Evolutionary conservation across 768 basidiomycete species (phyloP), one percentile per base, ranked within the genome.

Genomic region (Kwoniella pini): DNA sequence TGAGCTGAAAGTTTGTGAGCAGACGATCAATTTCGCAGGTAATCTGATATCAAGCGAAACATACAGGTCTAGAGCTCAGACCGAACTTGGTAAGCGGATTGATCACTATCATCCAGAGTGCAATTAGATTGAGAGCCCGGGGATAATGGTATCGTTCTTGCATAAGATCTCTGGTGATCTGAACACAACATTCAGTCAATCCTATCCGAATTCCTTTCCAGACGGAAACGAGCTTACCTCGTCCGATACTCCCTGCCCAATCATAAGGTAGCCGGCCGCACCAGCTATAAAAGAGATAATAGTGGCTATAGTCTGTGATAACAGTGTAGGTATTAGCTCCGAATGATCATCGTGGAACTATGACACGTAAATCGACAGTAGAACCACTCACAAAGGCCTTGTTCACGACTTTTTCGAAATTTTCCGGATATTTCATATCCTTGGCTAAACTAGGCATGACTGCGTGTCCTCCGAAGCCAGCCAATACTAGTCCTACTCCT

Each of bases 401-500:
- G 72, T 92, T 86, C 62, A 90, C 88, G 49, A 74, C 57, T 53
- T 76, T 79, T 75, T 88, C 84, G 76, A 94, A 97, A 64, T 86
- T 82, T 26, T 82, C 81, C 6, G 93, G 93, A 65, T 92, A 85
- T 61, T 74, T 73, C 94, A 97, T 96, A 77, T 98, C 94, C 69
- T 86, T 83, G 3, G 89, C 91, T 15, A 98, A 78, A 21, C 88
- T 90, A 19, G 94, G 94, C 49, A 98, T 88, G 27, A 94, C 88
- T 13, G 91, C 88, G 74, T 98, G 95, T 1, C 93, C 93, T 2
- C 91, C 86, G 70, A 95, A 94, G 86, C 93, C 91, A 7, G 90
- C 89, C 86, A 98, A 91, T 71, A 97, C 86, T 63, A 98, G 81
- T 1, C 94, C 94, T 67, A 93, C 88, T 13, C 89, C 85, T 26